Conservation (phyloP, 1,284 basidiomycete species). For the Cerioporus squamosus region DNA sequence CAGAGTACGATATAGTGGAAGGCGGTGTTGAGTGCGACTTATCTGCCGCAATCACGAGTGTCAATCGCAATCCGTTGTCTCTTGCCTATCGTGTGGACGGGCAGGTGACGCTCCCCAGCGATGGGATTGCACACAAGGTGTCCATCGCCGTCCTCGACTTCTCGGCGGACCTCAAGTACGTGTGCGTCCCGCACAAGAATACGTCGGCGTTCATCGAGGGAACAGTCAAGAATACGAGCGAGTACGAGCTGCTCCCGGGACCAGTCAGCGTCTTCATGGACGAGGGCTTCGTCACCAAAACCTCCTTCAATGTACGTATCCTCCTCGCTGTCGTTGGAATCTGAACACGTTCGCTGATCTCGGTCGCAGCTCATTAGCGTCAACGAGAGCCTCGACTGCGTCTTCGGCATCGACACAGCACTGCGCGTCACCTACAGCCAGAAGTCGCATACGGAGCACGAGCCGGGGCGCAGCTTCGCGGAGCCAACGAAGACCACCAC, state of each 20-base stretch:
- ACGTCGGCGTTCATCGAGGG: slow-evolving; percentile 48
- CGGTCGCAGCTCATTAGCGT: slow-evolving; percentile 47
- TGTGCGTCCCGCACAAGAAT: slow-evolving; percentile 51
- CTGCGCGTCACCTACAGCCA: slow-evolving; percentile 53
- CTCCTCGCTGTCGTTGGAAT: not conserved
- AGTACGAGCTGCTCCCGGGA: slow-evolving; percentile 53
- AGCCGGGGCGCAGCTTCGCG: slow-evolving; percentile 37
- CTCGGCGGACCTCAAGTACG: slow-evolving; percentile 48
- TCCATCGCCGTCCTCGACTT: slow-evolving; percentile 53
- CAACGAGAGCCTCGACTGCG: slow-evolving; percentile 55
- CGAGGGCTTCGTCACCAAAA: slow-evolving; percentile 52
- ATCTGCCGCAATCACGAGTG: not conserved
- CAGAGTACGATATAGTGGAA: too few species aligned
- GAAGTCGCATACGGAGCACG: slow-evolving; percentile 38
- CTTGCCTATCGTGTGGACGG: slow-evolving; percentile 55
- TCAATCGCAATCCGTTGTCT: slow-evolving; percentile 45
- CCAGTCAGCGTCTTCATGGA: slow-evolving; percentile 54
- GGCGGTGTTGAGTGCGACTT: too few species aligned
- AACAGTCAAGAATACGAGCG: slow-evolving; percentile 54
- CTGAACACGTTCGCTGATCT: not conserved
- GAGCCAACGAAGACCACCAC: slow-evolving; percentile 48
- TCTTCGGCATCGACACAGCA: slow-evolving; percentile 55
- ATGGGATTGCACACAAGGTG: slow-evolving; percentile 57
- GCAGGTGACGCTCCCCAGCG: slow-evolving; percentile 52
- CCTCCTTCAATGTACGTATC: slow-evolving; percentile 44